These are phyloP conservation scores for Protea cynaroides DNA, from an alignment of 164 flowering plant genomes.

Conservation along the genomic window DNA sequence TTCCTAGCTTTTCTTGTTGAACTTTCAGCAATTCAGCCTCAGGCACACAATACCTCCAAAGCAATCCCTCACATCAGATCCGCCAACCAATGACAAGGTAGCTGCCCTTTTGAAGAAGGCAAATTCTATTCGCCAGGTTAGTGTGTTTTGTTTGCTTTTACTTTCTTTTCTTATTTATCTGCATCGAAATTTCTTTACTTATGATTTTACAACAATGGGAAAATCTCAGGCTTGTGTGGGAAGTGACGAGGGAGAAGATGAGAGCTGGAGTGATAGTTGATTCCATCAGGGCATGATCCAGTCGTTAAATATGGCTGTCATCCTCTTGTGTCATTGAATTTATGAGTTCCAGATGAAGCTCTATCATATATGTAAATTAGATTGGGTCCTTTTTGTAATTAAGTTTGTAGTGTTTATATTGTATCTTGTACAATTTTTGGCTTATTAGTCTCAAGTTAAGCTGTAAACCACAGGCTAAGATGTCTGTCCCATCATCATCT, in stretches of 20 bases:
- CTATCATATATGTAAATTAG: constrained; percentile 12
- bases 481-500: background rate
- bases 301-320: background rate
- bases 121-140: constrained; percentile 82
- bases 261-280: constrained; percentile 14
- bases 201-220: background rate
- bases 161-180: constrained; percentile 2
- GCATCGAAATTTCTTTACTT: background rate
- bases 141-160: constrained; percentile 2
- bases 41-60: constrained; percentile 50
- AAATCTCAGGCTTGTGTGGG: constrained; percentile 31
- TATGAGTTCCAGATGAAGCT: background rate
- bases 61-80: constrained; percentile 27
- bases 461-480: background rate
- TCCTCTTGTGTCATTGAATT: background rate
- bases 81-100: constrained; percentile 48
- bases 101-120: constrained; percentile 85
- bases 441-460: background rate
- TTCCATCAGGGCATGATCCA: background rate
- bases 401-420: constrained; percentile 4
- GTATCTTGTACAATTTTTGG: background rate
- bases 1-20: constrained; percentile 1
- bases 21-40: constrained; percentile 67
- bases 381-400: constrained; percentile 5
- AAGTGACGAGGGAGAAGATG: constrained; percentile 61